phyloP scores from a whole-genome alignment of 1,139 yeast species.

The Candida labiduridarum region DNA sequence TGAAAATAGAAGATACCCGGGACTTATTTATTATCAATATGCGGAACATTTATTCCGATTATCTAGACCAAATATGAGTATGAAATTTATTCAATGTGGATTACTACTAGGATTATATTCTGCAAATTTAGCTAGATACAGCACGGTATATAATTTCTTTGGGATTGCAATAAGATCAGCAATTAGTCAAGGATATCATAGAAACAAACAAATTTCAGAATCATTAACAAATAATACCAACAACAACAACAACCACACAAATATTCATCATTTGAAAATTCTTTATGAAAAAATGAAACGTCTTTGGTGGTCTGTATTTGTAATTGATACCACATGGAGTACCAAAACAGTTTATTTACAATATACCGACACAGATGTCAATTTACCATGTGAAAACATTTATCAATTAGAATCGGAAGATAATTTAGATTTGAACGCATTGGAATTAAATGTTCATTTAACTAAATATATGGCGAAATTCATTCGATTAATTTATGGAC shows the following conservation, averaged over 20 bases:
- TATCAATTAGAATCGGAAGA: slow-evolving; percentile 29
- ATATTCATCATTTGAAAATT: slow-evolving; percentile 1
- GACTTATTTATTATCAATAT: slow-evolving; percentile 38
- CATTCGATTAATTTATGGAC: slow-evolving; percentile 37
- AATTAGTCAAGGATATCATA: slow-evolving; percentile 47
- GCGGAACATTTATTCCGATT: slow-evolving; percentile 44
- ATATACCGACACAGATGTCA: slow-evolving; percentile 53
- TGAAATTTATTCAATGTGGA: slow-evolving; percentile 48
- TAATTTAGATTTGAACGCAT: slow-evolving; percentile 29
- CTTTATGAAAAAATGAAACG: slow-evolving; percentile 43
- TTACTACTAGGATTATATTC: slow-evolving; percentile 48
- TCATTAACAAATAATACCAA: no score
- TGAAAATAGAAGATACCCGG: slow-evolving; percentile 26
- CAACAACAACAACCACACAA: no score
- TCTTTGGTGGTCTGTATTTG: slow-evolving; percentile 58
- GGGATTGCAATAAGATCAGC: slow-evolving; percentile 54
- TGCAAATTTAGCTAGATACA: slow-evolving; percentile 50
- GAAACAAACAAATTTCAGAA: slow-evolving; percentile 26
- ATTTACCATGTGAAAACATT: slow-evolving; percentile 42
- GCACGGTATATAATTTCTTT: slow-evolving; percentile 50
- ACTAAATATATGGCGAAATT: slow-evolving; percentile 40
- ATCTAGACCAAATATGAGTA: slow-evolving; percentile 42
- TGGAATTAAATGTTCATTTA: slow-evolving; percentile 44
- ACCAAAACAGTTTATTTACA: slow-evolving; percentile 52
- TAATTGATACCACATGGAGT: slow-evolving; percentile 53